A percentile compares a stretch with the other conserved stretches of the same genome.
These are phyloP conservation scores for Penicillium goetzii DNA, from an alignment of 495 filamentous ascomycete species.

Conservation along the genomic window DNA sequence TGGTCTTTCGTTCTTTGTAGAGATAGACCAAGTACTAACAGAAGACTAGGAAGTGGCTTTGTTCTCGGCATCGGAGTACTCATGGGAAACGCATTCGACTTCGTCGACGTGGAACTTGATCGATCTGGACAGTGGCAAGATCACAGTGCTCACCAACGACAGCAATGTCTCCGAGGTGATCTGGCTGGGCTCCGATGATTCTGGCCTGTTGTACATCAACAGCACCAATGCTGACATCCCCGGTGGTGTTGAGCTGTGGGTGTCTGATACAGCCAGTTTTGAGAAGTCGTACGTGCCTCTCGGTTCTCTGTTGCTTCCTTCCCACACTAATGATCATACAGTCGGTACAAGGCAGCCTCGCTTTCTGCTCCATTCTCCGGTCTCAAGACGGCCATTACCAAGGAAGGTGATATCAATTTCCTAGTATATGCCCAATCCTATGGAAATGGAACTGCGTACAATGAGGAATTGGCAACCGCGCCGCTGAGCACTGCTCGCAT, in stretches of 20 bases:
- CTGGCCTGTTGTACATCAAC: constrained; percentile 52
- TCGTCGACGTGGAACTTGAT: constrained; percentile 42
- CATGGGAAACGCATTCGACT: constrained; percentile 44
- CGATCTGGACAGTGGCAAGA: constrained; percentile 44
- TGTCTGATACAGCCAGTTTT: constrained; percentile 38
- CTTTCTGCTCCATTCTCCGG: constrained; percentile 66
- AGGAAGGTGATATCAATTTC: constrained; percentile 60
- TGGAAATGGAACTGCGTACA: constrained; percentile 63
- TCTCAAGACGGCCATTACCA: constrained; percentile 62
- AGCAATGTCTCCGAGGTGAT: constrained; percentile 49
- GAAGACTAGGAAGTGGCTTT: constrained; percentile 30
- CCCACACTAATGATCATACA: constrained; percentile 8
- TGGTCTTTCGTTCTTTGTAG: not conserved
- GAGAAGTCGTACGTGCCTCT: constrained; percentile 25
- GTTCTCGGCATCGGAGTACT: constrained; percentile 49
- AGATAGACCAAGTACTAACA: constrained; percentile 2
- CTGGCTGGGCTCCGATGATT: constrained; percentile 47
- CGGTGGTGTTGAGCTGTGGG: constrained; percentile 49
- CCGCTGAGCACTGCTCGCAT: constrained; percentile 63
- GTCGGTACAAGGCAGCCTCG: constrained; percentile 57
- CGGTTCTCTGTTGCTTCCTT: not conserved
- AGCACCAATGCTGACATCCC: constrained; percentile 47
- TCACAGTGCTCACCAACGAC: constrained; percentile 42
- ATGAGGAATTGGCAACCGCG: constrained; percentile 58
- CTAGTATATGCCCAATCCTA: constrained; percentile 63